Percentiles rank a stretch among this genome's conserved stretches.
phyloP scores from a whole-genome alignment of 129 eudicot genomes.

The Tanacetum coccineum region DNA sequence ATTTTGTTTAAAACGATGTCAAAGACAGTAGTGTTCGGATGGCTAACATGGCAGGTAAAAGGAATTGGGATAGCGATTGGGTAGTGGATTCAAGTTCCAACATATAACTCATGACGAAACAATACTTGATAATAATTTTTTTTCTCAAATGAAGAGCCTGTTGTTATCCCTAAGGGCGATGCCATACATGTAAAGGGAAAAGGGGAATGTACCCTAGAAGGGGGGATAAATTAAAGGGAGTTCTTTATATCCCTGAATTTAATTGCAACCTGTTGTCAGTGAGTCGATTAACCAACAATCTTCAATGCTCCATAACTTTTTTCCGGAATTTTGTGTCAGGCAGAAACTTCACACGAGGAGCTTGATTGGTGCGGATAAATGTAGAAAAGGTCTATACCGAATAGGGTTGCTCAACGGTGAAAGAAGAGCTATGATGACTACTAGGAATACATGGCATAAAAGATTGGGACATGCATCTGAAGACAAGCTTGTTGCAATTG shows the following conservation, averaged over 20 bases:
- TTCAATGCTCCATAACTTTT: background rate
- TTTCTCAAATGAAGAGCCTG: conserved; percentile 2
- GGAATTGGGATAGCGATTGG: conserved; percentile 4
- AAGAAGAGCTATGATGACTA: background rate
- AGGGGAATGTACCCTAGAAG: conserved; percentile 9
- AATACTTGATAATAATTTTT: background rate
- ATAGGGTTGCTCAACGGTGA: conserved; percentile 10
- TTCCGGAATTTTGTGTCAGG: background rate
- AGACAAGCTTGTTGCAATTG: background rate
- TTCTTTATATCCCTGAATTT: conserved; percentile 13
- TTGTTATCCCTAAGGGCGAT: conserved; percentile 1
- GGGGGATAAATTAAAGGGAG: conserved; percentile 6
- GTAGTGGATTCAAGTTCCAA: conserved; percentile 4
- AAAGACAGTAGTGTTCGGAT: conserved; percentile 1
- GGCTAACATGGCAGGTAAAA: background rate
- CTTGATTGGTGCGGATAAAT: conserved; percentile 14
- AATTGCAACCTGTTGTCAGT: conserved; percentile 9
- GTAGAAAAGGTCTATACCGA: conserved; percentile 11
- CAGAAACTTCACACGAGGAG: background rate
- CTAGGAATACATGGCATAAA: no score
- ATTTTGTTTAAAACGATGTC: background rate
- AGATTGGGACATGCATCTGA: no score
- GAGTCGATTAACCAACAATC: background rate
- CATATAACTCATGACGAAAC: conserved; percentile 10
- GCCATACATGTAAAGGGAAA: conserved; percentile 7